Evolutionary conservation across 148 eudicot genomes (phyloP).

Genomic region (Rhododendron ovatum): DNA sequence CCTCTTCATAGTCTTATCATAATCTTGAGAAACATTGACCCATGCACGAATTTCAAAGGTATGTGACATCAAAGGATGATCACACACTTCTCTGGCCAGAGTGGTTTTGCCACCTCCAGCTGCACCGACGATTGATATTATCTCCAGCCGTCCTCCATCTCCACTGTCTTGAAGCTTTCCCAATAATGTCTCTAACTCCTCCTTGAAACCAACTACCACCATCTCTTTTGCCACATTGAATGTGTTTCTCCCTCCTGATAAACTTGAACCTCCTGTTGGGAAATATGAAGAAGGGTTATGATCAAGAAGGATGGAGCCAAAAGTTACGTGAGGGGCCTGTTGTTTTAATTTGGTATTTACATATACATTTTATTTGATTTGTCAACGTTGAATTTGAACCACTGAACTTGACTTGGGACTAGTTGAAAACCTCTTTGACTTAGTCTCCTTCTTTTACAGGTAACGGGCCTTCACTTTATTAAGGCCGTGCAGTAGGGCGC

Average conservation of each 20-base stretch:
- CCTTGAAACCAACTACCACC: conserved; percentile 32
- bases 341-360: too few species aligned
- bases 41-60: conserved; percentile 6
- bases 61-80: conserved; percentile 3
- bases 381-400: too few species aligned
- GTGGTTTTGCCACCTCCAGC: conserved; percentile 48
- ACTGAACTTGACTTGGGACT: too few species aligned
- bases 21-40: too few species aligned
- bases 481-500: too few species aligned
- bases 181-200: conserved; percentile 15
- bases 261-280: background rate
- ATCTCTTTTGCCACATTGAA: conserved; percentile 3
- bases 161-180: background rate
- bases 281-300: background rate
- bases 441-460: too few species aligned
- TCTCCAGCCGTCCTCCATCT: conserved; percentile 12
- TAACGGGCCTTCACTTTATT: too few species aligned
- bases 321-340: too few species aligned
- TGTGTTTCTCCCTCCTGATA: background rate
- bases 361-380: too few species aligned
- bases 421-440: too few species aligned
- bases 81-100: conserved; percentile 18
- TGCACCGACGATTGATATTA: conserved; percentile 38
- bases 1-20: too few species aligned
- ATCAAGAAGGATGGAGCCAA: too few species aligned